Conservation (phyloP, 1,284 basidiomycete genomes). For the Cryptococcus neoformans region DNA sequence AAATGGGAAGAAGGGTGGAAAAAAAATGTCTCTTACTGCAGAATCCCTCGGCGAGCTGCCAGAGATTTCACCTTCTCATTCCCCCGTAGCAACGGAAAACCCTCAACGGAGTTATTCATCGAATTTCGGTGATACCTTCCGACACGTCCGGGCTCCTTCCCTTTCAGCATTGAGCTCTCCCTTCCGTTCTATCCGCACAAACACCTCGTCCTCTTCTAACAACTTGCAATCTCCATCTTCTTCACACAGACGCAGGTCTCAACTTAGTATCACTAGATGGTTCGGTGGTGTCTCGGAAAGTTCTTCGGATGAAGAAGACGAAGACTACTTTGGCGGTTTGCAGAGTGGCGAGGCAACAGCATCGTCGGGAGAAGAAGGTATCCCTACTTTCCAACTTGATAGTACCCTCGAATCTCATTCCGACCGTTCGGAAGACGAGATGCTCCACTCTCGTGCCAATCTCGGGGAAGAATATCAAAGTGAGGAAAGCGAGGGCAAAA, state of each 20-base stretch:
- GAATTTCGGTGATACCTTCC: slow-evolving; percentile 27
- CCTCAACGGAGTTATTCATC: slow-evolving; percentile 5
- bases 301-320: slow-evolving; percentile 13
- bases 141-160: slow-evolving; percentile 34
- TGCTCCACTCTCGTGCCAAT: too few relatives aligned
- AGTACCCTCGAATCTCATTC: background rate
- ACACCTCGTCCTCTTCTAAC: slow-evolving; percentile 3
- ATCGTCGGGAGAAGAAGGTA: slow-evolving; percentile 16
- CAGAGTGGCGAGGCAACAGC: slow-evolving; percentile 1
- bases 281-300: slow-evolving; percentile 26
- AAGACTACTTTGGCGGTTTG: slow-evolving; percentile 6
- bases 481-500: slow-evolving; percentile 2
- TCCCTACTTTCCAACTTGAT: background rate
- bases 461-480: background rate
- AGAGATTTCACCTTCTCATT: background rate
- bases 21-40: background rate
- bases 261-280: slow-evolving; percentile 34
- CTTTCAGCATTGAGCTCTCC: slow-evolving; percentile 27
- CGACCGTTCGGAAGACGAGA: too few relatives aligned
- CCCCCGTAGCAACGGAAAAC: background rate
- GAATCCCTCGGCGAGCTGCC: background rate
- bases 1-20: slow-evolving; percentile 2
- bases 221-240: background rate
- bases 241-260: slow-evolving; percentile 15
- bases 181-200: slow-evolving; percentile 17